These are phyloP conservation scores for Fusarium luffae DNA, from an alignment of 2,329 filamentous ascomycete species.

Conservation along the genomic window DNA sequence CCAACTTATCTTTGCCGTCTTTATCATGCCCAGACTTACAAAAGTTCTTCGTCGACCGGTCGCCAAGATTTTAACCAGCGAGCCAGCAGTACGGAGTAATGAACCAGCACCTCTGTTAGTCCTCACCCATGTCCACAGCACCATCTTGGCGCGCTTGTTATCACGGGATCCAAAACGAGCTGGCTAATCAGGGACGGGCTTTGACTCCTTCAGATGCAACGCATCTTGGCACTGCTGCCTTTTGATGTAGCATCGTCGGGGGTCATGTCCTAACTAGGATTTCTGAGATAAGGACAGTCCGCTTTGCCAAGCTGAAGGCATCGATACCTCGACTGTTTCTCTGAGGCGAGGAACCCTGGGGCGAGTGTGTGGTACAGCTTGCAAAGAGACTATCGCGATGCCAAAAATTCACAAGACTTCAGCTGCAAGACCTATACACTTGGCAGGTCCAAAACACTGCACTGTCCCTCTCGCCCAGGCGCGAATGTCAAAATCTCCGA, in stretches of 20 bases:
- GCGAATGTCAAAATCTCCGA: constrained; percentile 13
- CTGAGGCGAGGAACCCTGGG: not conserved
- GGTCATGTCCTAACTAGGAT: constrained; percentile 26
- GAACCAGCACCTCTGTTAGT: not conserved
- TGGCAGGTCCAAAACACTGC: not conserved
- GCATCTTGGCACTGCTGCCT: constrained; percentile 17
- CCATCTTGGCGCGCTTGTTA: constrained; percentile 32
- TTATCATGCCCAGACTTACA: constrained; percentile 37
- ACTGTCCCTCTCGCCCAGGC: constrained; percentile 2
- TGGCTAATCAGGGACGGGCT: constrained; percentile 19
- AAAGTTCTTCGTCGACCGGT: constrained; percentile 30
- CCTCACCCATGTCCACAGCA: constrained; percentile 3
- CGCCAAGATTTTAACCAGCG: constrained; percentile 13
- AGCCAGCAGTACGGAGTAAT: constrained; percentile 9
- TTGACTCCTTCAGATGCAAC: constrained; percentile 4
- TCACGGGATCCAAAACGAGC: constrained; percentile 19
- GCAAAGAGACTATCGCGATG: not conserved
- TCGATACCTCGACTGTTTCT: not conserved
- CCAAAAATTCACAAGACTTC: not conserved
- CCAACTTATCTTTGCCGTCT: constrained; percentile 29
- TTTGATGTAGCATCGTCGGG: constrained; percentile 22
- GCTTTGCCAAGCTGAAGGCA: constrained; percentile 15
- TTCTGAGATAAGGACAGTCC: constrained; percentile 24
- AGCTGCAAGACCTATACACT: not conserved
- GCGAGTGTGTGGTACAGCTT: not conserved